Evolutionary conservation across 306 rosid genomes (phyloP), one percentile per base, ranked within the genome.

Genomic region (Cicer chorassanicum): DNA sequence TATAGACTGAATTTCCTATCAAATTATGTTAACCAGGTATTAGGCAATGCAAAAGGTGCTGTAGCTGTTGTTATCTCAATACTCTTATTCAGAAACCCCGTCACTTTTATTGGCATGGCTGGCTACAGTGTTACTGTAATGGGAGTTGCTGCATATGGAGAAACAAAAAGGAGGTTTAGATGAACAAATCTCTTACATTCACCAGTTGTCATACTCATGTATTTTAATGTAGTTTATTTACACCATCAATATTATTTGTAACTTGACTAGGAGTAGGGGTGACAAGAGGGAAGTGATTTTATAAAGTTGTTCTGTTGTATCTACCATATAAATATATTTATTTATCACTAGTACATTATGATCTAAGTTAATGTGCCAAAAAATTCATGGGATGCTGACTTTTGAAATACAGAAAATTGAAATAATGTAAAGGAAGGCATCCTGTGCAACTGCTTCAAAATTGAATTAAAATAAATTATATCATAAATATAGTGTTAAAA

Each of bases 11-110:
- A 42, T 45, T 68, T 9, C 12, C 19, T 50, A 44, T 40, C 15
- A 75, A 72, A 29, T 65, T 14, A 11, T 76, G 77, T 61, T 68
- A 65, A 80, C 14, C 87, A 94, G 99, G 96, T 94, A 3, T 80
- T 94, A 76, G 99, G 99, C 72, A 94, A 94, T 81, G 99, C 99
- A 2, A 94, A 94, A 80, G 99, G 99, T 36, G 98, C 99, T 3
- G 96, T 92, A 40, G 97, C 99, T 13, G 99, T 94, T 50, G 99
- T 90, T 34, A 90, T 94, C 86, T 91, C 99, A n/a, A 94, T 94
- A 59, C 90, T 94, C n/a, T 12, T 94, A 54, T 94, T 94, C 84
- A 90, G 89, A 86, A 92, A 94, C 78, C 97, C 96, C 0, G 99
- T 94, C 68, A 94, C 97, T 7, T 81, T 85, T 70, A 2, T 94